Base-by-base conservation (phyloP, 306 rosid genomes). In the Canavalia gladiata region DNA sequence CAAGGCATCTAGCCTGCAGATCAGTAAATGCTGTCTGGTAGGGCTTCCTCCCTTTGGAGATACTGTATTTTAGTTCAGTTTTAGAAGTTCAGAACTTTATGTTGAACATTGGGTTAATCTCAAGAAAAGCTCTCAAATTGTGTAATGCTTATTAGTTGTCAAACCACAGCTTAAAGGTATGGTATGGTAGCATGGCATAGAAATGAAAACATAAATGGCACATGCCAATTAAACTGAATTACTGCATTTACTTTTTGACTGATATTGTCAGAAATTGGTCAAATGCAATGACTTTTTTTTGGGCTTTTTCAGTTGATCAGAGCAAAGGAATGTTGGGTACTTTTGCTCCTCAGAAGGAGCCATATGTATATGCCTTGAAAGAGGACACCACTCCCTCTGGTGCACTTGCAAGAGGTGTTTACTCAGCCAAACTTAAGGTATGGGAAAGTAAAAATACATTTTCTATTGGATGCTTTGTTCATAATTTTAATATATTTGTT, bases 331-430 rank as follows among this genome's bases (percentile, higher is more conserved):
- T 95, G 99, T 67, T 95, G 87, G 98, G 99, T 54, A 91, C 99
- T 43, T 95, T 95, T 82, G 98, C 98, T 68, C 99, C 99, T 60
- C 90, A 87, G 5, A 87, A 74, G 73, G 98, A 91, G 18, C 93
- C 92, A 2, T 91, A 91, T 72, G 91, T 80, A 43, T 81, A 89
- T 70, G 83, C 89, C 45, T 87, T 95, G 89, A 93, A 95, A 25
- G 99, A 95, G 87, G 99, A 95, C 69, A 90, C 88, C 33, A 89
- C 99, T 83, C 99, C 99, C 12, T 89, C 92, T 4, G 97, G 99
- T 50, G 83, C 88, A 11, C 90, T 95, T 76, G 97, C 96, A 52
- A 91, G 99, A 83, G 99, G 98, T n/a, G 56, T 84, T 49, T 95
- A 93, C 92, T 83, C 93, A 0, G 99, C 99, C 5, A 88, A 84